Base-by-base conservation (phyloP, 169 alveolate species). In the Plasmodium sp. region DNA sequence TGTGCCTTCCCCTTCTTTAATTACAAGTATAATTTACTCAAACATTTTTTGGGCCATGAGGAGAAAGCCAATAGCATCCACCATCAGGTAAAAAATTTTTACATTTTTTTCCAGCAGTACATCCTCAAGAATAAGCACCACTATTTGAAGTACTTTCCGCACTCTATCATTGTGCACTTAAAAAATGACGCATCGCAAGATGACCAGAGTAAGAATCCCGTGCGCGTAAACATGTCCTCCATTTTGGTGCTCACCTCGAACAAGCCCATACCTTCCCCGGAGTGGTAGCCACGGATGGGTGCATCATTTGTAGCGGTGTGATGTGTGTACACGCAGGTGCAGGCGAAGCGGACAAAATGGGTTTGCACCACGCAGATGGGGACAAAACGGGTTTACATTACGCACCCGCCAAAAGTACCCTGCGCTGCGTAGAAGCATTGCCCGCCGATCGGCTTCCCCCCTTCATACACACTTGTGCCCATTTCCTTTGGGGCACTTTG, bases 1-100 rank as follows among this genome's bases (percentile, higher is more conserved):
- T 90, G 91, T 73, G 56, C 94, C 2, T 90, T 80, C 36, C 94
- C 94, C 73, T 90, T 90, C n/a, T 90, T 90, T 58, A 90, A 90
- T 80, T 80, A 90, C 82, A 90, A 90, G 82, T 90, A 90, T 90
- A 80, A 43, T 27, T 54, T 41, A 27, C 39, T 90, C 58, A 90
- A 90, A 79, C 71, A 80, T 16, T 56, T 39, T 22, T 27, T 80
- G 4, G 36, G 62, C 27, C 48, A 33, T 6, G 48, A 51, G 16
- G 73, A 90, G 41, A 33, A 90, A 36, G n/a, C 14, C 48, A 73
- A 73, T 27, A 22, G n/a, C 12, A 27, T 67, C 77, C 36, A 27
- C 9, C 91, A 90, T 43, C 22, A 34, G 12, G 31, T 90, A 27
- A 41, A 72, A 62, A 72, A 90, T 9, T 62, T 41, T 41, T 90